These are phyloP conservation scores for Ganoderma sinense DNA, from an alignment of 1,284 basidiomycete species.

Conservation along the genomic window DNA sequence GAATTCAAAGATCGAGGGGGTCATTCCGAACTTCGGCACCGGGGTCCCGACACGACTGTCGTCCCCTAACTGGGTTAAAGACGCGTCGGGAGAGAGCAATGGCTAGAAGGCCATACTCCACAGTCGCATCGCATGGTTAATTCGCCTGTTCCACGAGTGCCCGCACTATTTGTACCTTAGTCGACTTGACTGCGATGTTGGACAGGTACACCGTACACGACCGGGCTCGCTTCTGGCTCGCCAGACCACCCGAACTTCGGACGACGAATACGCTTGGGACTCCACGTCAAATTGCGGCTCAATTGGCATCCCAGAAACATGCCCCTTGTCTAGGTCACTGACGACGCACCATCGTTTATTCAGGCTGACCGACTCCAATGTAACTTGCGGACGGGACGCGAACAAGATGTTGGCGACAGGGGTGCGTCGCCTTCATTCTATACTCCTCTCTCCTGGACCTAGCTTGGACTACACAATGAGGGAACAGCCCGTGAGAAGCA, in stretches of 20 bases:
- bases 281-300: conserved; percentile 58
- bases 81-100: no score
- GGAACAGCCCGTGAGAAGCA: conserved; percentile 50
- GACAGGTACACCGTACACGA: conserved; percentile 82
- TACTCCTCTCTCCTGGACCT: no score
- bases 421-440: conserved; percentile 61
- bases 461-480: no score
- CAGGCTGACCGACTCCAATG: no score
- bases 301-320: conserved; percentile 51
- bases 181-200: conserved; percentile 74
- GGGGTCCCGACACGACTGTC: no score
- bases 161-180: conserved; percentile 75
- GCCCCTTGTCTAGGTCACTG: conserved; percentile 76
- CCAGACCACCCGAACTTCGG: conserved; percentile 45
- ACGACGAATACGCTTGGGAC: conserved; percentile 75
- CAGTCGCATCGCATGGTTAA: no score
- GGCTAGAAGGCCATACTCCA: no score
- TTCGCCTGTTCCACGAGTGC: conserved; percentile 64
- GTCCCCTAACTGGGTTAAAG: no score
- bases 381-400: no score
- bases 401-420: conserved; percentile 52
- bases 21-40: conserved; percentile 86
- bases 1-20: conserved; percentile 95
- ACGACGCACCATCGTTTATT: no score
- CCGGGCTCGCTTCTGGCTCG: conserved; percentile 74